phyloP scores from a whole-genome alignment of 1,284 basidiomycete genomes.

The Austroboletus niveus region DNA sequence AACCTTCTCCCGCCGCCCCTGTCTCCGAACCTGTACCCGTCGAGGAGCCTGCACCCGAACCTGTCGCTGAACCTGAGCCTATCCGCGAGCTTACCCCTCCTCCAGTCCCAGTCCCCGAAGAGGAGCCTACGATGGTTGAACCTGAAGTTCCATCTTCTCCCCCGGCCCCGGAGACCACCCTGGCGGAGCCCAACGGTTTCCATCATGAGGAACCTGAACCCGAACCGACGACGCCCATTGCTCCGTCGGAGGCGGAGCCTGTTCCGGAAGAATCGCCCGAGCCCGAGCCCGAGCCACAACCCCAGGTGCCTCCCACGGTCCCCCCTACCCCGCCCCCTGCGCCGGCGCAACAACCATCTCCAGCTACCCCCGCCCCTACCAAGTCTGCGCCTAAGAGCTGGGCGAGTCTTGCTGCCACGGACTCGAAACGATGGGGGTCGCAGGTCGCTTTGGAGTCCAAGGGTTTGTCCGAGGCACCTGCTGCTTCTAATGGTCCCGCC shows the following conservation, averaged over 20 bases:
- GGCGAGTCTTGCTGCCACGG: conserved; percentile 87
- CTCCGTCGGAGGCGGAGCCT: conserved; percentile 31
- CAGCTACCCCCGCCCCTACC: conserved; percentile 34
- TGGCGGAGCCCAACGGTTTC: conserved; percentile 30
- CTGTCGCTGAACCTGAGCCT: conserved; percentile 16
- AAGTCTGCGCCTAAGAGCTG: conserved; percentile 76
- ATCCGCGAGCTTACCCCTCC: conserved; percentile 31
- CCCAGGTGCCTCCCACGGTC: conserved; percentile 33
- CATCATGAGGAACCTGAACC: conserved; percentile 29
- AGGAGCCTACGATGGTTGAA: conserved; percentile 29
- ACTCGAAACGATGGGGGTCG: conserved; percentile 76
- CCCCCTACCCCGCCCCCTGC: conserved; percentile 35
- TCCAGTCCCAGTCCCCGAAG: conserved; percentile 39
- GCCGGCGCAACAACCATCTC: conserved; percentile 30
- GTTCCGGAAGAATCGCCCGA: conserved; percentile 36
- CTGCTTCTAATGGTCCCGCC: conserved; percentile 40
- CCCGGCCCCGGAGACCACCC: conserved; percentile 20
- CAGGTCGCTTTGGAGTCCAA: conserved; percentile 72
- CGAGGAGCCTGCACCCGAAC: conserved; percentile 29
- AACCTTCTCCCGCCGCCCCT: conserved; percentile 29
- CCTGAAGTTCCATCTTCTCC: conserved; percentile 32
- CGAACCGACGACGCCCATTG: conserved; percentile 31
- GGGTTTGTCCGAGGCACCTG: conserved; percentile 64
- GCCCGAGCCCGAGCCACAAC: conserved; percentile 41
- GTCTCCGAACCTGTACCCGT: conserved; percentile 35